Base-by-base conservation (phyloP, 139 green algal species). In the Haematococcus lacustris region DNA sequence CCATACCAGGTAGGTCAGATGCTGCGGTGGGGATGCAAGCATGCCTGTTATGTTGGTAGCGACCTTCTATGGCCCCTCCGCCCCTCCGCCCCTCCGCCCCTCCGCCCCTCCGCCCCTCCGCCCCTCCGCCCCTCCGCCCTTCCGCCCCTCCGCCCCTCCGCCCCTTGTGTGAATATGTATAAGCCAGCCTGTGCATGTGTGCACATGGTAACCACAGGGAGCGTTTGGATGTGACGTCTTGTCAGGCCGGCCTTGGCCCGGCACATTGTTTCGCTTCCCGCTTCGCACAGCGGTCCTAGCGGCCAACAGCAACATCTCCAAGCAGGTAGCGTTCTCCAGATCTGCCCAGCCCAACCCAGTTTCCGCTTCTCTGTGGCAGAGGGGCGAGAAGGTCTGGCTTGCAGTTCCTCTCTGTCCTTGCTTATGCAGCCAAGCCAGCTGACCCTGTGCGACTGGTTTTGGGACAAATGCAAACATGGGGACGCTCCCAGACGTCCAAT, bases 191-290 rank as follows among this genome's bases (percentile, higher is more conserved):
- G 47, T 57, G 13, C 47, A 57, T 57, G 47, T 21, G 21, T 57
- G 47, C 59, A 32, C n/a, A 66, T 66, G 26, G 23, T 7, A 66
- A 13, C 30, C 30, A 38, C 9, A 13, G 32, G 73, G 78, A 0
- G 74, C 47, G 32, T 53, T 53, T 53, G 43, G 43, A 53, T 53
- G 43, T 17, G 43, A 53, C 1, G 43, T 43, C 21, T 59, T 1
- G 1, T 50, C 26, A 2, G 23, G 26, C 7, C 34, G 21, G 23
- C 35, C 70, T 30, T 94, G 80, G 70, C 63, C 30, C 1, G 83
- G 78, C 30, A 94, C 89, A 2, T 73, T 94, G 1, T 94, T 94
- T 74, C 75, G 89, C 13, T 87, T 94, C 41, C 84, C 89, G 3
- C 76, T 94, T 41, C 77, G 88, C 2, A 86, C 80, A 5, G 39